These are phyloP conservation scores for Samsoniella hepiali DNA, from an alignment of 2,329 filamentous ascomycete genomes.

Conservation along the genomic window DNA sequence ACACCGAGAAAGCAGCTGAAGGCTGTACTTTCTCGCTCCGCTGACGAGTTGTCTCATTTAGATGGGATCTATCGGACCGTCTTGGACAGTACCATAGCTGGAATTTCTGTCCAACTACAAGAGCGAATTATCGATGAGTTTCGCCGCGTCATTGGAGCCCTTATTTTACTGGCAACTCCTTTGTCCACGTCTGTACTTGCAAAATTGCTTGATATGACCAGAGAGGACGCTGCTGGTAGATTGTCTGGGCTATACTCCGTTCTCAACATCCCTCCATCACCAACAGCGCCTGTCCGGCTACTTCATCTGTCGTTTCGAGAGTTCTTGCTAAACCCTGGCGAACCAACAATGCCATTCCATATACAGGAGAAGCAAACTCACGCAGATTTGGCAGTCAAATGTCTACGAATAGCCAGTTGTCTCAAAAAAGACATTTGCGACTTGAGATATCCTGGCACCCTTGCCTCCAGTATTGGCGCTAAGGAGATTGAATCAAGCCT, in stretches of 20 bases:
- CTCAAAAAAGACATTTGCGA: too few species aligned
- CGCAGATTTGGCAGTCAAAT: too few species aligned
- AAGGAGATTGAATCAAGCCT: too few species aligned
- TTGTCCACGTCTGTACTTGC: background rate
- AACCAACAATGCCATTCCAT: background rate
- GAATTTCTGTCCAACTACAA: background rate
- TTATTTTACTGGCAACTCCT: background rate
- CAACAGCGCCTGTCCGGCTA: background rate
- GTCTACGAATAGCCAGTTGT: too few species aligned
- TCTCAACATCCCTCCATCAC: background rate
- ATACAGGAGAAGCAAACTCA: too few species aligned
- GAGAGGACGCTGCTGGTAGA: background rate
- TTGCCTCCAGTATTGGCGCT: too few species aligned
- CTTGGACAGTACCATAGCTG: constrained; percentile 10
- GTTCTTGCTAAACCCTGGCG: background rate
- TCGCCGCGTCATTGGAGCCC: background rate
- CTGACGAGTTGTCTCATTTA: constrained; percentile 12
- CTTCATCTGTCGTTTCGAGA: background rate
- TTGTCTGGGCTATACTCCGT: background rate
- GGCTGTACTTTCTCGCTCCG: constrained; percentile 23
- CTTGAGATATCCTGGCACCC: too few species aligned
- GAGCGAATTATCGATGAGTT: background rate
- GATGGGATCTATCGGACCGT: constrained; percentile 23
- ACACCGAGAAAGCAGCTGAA: constrained; percentile 24
- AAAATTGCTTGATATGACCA: background rate